These are phyloP conservation scores for Fusarium albidum DNA, from an alignment of 2,329 filamentous ascomycete genomes.

Conservation along the genomic window DNA sequence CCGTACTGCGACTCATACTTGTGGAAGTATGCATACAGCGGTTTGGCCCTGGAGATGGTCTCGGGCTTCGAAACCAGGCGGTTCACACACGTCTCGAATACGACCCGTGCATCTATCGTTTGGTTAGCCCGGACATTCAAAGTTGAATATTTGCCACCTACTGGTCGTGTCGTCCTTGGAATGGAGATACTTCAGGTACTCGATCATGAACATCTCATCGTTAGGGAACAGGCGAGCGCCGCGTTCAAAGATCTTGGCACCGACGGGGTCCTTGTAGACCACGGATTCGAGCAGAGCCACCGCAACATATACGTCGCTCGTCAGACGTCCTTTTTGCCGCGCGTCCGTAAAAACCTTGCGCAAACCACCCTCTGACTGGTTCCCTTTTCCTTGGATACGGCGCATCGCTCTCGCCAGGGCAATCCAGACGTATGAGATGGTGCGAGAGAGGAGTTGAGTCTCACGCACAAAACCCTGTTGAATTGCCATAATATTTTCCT, in stretches of 20 bases:
- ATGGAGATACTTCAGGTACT: slow-evolving; percentile 95
- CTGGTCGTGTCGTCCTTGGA: slow-evolving; percentile 92
- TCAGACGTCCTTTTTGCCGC: slow-evolving; percentile 84
- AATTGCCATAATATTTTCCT: slow-evolving; percentile 69
- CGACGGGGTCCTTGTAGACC: slow-evolving; percentile 93
- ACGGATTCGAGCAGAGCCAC: slow-evolving; percentile 93
- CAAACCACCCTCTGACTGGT: slow-evolving; percentile 74
- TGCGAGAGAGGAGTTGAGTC: slow-evolving; percentile 78
- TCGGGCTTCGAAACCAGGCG: slow-evolving; percentile 81
- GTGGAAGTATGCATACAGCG: slow-evolving; percentile 91
- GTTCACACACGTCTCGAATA: slow-evolving; percentile 94
- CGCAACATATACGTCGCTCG: slow-evolving; percentile 93
- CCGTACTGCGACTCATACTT: slow-evolving; percentile 95
- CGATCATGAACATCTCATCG: slow-evolving; percentile 90
- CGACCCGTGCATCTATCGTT: slow-evolving; percentile 81
- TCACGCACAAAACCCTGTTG: slow-evolving; percentile 76
- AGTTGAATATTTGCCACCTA: slow-evolving; percentile 57
- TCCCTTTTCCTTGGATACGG: slow-evolving; percentile 86
- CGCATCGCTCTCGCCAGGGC: slow-evolving; percentile 93
- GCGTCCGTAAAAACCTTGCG: slow-evolving; percentile 91
- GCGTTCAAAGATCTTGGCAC: slow-evolving; percentile 94
- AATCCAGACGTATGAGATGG: slow-evolving; percentile 94
- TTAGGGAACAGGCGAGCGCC: slow-evolving; percentile 93
- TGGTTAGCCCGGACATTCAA: slow-evolving; percentile 24
- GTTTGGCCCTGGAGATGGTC: slow-evolving; percentile 77